A percentile compares a stretch with the other conserved stretches of the same genome.
phyloP scores from a whole-genome alignment of 164 flowering plant species.

The Magnolia kwangsiensis region DNA sequence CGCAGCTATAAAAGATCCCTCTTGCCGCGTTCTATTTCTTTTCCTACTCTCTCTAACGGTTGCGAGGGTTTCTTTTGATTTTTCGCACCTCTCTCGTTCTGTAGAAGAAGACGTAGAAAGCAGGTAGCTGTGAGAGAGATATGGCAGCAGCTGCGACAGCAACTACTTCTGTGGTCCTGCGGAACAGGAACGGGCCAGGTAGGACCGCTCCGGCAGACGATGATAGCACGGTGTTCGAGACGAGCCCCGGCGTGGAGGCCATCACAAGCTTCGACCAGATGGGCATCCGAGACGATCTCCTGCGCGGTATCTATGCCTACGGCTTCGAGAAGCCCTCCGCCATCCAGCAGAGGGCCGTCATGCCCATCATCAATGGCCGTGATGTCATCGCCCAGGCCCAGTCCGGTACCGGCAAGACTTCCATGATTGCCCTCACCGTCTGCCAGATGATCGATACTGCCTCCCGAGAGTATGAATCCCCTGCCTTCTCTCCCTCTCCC shows the following conservation, averaged over 20 bases:
- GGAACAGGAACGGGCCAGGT: conserved; percentile 34
- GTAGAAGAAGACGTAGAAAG: neutral
- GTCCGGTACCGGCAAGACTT: conserved; percentile 92
- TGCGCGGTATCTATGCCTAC: conserved; percentile 76
- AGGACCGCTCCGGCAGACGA: conserved; percentile 33
- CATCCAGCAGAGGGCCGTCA: conserved; percentile 84
- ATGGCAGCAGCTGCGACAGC: conserved; percentile 5
- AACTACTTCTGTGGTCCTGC: conserved; percentile 31
- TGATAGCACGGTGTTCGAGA: conserved; percentile 65
- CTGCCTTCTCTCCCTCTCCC: neutral
- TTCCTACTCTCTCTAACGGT: neutral
- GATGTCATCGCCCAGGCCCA: conserved; percentile 98
- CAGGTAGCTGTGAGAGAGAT: neutral
- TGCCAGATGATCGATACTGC: conserved; percentile 81
- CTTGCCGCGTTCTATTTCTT: too few species aligned
- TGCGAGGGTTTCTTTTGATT: neutral
- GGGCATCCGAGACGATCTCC: conserved; percentile 76
- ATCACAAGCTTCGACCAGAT: conserved; percentile 69
- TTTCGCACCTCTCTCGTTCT: neutral
- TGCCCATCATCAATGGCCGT: conserved; percentile 81
- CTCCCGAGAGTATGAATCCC: conserved; percentile 47
- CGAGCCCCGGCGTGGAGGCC: conserved; percentile 75
- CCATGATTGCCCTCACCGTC: conserved; percentile 93
- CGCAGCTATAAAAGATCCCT: too few species aligned
- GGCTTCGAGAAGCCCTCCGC: conserved; percentile 97